These are phyloP conservation scores for Amorphotheca resinae DNA, from an alignment of 495 filamentous ascomycete species.

Conservation along the genomic window DNA sequence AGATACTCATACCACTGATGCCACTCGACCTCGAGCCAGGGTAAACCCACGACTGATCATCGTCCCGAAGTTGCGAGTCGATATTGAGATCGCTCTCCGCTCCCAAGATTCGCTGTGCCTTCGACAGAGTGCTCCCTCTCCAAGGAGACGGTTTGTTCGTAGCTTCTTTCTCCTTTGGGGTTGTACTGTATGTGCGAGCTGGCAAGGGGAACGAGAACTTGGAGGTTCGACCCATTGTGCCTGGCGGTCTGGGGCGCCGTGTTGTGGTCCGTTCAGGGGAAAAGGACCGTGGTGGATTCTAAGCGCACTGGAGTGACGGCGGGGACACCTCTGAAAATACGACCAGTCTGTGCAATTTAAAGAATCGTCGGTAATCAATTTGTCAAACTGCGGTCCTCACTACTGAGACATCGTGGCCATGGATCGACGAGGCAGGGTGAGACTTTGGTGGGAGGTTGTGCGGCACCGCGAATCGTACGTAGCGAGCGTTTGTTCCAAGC, in stretches of 20 bases:
- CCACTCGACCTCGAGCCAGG: constrained; percentile 14
- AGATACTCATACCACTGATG: constrained; percentile 30
- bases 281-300: too few species aligned
- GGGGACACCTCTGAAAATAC: too few species aligned
- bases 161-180: constrained; percentile 9
- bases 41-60: constrained; percentile 14
- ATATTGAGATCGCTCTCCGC: constrained; percentile 21
- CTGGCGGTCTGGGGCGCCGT: constrained; percentile 1
- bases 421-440: too few species aligned
- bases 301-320: too few species aligned
- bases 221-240: constrained; percentile 34
- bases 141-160: constrained; percentile 18
- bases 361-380: too few species aligned
- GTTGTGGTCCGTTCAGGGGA: neutral
- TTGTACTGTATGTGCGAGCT: constrained; percentile 30
- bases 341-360: too few species aligned
- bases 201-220: constrained; percentile 42
- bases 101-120: constrained; percentile 31
- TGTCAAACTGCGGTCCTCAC: neutral
- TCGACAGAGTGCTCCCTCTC: constrained; percentile 26
- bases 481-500: too few species aligned
- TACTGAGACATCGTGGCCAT: neutral
- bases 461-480: too few species aligned
- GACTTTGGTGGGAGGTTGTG: too few species aligned
- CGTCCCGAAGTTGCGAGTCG: constrained; percentile 13